These are phyloP conservation scores for Calocera cornea DNA, from an alignment of 768 basidiomycete genomes.

Conservation along the genomic window DNA sequence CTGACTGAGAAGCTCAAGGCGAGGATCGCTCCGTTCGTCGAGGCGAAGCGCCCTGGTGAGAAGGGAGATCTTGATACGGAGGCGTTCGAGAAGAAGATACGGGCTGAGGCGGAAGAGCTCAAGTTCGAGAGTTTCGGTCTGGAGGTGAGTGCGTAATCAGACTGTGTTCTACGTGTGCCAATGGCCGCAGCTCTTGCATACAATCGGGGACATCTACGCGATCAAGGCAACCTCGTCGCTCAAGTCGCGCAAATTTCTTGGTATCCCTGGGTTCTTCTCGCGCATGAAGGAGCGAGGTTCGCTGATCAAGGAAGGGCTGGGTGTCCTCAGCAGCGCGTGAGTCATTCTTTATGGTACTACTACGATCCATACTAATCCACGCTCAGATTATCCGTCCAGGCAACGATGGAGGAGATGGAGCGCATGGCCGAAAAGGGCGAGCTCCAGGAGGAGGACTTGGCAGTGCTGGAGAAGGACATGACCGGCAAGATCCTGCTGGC, in stretches of 20 bases:
- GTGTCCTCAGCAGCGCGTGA: conserved; percentile 89
- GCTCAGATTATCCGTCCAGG: conserved; percentile 53
- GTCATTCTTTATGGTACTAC: conserved; percentile 25
- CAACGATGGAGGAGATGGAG: conserved; percentile 85
- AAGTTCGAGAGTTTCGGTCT: conserved; percentile 97
- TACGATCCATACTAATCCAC: not conserved
- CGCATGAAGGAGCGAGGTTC: conserved; percentile 87
- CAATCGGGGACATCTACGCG: conserved; percentile 83
- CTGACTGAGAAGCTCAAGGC: conserved; percentile 72
- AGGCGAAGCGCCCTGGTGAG: conserved; percentile 70
- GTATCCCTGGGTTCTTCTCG: conserved; percentile 86
- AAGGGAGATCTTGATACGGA: conserved; percentile 72
- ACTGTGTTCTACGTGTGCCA: conserved; percentile 1
- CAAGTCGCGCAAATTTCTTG: conserved; percentile 83
- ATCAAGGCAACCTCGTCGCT: conserved; percentile 84
- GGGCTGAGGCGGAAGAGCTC: conserved; percentile 79
- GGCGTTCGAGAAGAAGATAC: conserved; percentile 63
- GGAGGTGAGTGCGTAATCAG: conserved; percentile 42
- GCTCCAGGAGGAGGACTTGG: conserved; percentile 67
- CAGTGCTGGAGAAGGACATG: conserved; percentile 80
- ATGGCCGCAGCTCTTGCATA: conserved; percentile 57
- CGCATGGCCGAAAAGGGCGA: conserved; percentile 81
- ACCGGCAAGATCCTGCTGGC: conserved; percentile 94
- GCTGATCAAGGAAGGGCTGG: conserved; percentile 92
- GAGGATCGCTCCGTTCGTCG: conserved; percentile 76